These are phyloP conservation scores for Saccharomycopsis guyanensis DNA, from an alignment of 805 yeast species.

Conservation along the genomic window DNA sequence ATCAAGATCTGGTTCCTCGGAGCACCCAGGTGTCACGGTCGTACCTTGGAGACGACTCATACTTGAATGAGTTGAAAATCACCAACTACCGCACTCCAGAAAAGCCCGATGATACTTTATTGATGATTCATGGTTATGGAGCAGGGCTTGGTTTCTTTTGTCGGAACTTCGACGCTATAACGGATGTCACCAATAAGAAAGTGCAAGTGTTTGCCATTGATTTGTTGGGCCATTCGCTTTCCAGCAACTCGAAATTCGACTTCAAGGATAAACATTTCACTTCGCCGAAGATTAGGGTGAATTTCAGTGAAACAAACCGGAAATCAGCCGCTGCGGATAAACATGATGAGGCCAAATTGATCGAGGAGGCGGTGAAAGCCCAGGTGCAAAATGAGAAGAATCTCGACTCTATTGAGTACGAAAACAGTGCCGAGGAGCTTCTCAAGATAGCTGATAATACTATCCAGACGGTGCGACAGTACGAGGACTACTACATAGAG, in stretches of 20 bases:
- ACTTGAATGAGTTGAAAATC: constrained; percentile 2
- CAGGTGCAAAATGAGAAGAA: constrained; percentile 20
- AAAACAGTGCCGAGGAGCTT: constrained; percentile 22
- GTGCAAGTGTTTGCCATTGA: constrained; percentile 56
- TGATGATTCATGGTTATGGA: constrained; percentile 87
- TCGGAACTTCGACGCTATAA: constrained; percentile 53
- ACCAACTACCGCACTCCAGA: constrained; percentile 19
- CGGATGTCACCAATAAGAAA: constrained; percentile 32
- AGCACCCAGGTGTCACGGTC: not conserved
- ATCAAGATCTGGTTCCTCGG: not conserved
- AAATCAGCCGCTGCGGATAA: not conserved
- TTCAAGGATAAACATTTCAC: constrained; percentile 33
- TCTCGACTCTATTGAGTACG: constrained; percentile 21
- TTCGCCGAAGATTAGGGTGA: constrained; percentile 29
- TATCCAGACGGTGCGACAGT: constrained; percentile 32
- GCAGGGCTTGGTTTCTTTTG: constrained; percentile 82
- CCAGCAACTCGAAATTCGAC: constrained; percentile 27
- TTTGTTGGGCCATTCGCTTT: constrained; percentile 63
- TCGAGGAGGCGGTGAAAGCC: constrained; percentile 19
- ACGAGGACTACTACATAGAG: constrained; percentile 49
- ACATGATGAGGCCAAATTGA: constrained; percentile 19
- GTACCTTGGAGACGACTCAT: constrained; percentile 4
- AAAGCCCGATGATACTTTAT: constrained; percentile 37
- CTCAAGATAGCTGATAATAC: constrained; percentile 31
- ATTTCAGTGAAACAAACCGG: not conserved